Conservation (phyloP, 768 basidiomycete species). For the Tylopilus sp. region DNA sequence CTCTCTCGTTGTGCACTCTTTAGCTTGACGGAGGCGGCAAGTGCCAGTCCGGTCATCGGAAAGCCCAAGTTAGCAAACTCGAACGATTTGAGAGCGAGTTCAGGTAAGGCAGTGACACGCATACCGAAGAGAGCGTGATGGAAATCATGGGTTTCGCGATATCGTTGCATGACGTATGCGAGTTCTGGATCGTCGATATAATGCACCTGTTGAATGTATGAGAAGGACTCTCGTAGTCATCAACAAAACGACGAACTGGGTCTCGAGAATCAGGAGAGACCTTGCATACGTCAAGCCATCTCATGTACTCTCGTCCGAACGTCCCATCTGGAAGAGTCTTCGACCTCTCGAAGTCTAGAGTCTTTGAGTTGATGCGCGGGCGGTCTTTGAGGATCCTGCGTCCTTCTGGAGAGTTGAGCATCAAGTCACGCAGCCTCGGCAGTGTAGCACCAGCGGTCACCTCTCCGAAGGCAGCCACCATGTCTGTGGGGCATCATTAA, state of each 20-base stretch:
- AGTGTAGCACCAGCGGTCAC: conserved; percentile 83
- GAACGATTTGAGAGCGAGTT: conserved; percentile 92
- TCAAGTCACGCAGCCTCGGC: conserved; percentile 67
- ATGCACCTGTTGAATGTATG: conserved; percentile 59
- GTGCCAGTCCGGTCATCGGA: conserved; percentile 80
- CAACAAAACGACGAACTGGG: neutral
- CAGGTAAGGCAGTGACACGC: conserved; percentile 86
- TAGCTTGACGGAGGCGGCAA: conserved; percentile 43
- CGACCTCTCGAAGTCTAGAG: conserved; percentile 69
- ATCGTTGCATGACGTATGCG: conserved; percentile 97
- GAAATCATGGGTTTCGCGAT: conserved; percentile 97
- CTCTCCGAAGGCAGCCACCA: conserved; percentile 93
- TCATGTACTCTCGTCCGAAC: conserved; percentile 81
- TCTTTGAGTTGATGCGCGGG: conserved; percentile 75
- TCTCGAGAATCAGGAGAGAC: conserved; percentile 93
- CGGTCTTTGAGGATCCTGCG: conserved; percentile 78
- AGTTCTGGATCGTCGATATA: conserved; percentile 94
- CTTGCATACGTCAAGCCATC: conserved; percentile 85
- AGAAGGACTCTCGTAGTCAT: neutral
- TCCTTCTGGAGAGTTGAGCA: conserved; percentile 81
- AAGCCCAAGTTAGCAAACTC: conserved; percentile 91
- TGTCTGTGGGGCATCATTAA: conserved; percentile 52
- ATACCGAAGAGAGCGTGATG: conserved; percentile 90
- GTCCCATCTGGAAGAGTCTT: conserved; percentile 70
- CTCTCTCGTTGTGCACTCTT: conserved; percentile 43